Evolutionary conservation across 768 basidiomycete species (phyloP), one percentile per base, ranked within the genome.

Genomic region (Tylopilus cervinicoccineus): DNA sequence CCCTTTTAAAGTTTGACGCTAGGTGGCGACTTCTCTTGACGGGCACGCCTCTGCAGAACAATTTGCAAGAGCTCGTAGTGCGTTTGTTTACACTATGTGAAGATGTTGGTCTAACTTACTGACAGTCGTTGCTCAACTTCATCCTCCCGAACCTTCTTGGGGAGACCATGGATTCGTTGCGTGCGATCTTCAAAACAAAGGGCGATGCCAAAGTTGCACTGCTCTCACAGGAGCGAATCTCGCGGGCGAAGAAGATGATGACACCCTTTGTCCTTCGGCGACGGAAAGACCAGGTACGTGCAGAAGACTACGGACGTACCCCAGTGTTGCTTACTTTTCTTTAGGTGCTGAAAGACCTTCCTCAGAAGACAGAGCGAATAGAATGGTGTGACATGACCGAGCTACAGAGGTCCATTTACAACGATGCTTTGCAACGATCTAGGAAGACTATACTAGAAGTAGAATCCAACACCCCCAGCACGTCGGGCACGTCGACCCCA

Each of bases 161-260:
- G 19, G 82, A 79, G 31, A 78, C 88, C 6, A 74, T 93, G 61
- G 83, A 81, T 23, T 81, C 85, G 6, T 74, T 99, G 16, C 83
- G 93, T 13, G 87, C 93, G 7, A 95, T 99, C 55, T 99, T 99
- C 80, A 98, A 96, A 67, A 90, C 91, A 31, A 92, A 90, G 54
- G 90, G 92, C n/a, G 90, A 94, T 59, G 85, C 88, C 12, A 88
- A 88, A 50, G 80, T 88, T 42, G 87, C 89, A 23, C 68, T 97
- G 20, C 83, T 98, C 22, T 90, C 95, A 5, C 86, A 91, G 61
- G 88, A 94, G 64, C 88, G 96, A 42, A 89, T 97, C 20, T 92
- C 90, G 17, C 74, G 94, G 53, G 96, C 96, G 6, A 95, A 97
- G 72, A 93, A 92, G 66, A 97, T 99, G 93, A 93, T 99, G 88